Conservation (phyloP, 495 filamentous ascomycete species). For the Aspergillus olivimuriae region DNA sequence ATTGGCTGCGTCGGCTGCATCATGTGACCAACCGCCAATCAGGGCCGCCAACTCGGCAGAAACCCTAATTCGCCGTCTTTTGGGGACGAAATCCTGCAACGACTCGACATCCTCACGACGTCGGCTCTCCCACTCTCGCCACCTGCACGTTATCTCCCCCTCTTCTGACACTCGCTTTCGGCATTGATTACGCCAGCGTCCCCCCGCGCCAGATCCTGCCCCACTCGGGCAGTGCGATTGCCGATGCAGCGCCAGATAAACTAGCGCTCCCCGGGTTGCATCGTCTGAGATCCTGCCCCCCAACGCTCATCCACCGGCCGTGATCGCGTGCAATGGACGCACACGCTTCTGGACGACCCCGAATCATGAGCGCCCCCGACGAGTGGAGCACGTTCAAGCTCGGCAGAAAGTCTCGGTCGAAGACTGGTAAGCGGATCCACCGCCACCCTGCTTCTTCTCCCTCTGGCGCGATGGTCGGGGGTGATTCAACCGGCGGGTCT, state of each 20-base stretch:
- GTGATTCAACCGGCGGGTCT: neutral
- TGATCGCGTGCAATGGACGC: no score
- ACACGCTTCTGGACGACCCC: neutral
- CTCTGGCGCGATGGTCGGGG: neutral
- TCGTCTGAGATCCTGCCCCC: neutral
- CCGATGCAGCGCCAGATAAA: no score
- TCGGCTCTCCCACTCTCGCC: neutral
- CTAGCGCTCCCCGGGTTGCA: neutral
- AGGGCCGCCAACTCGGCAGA: slow-evolving; percentile 10
- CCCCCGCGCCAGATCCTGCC: no score
- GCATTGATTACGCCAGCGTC: neutral
- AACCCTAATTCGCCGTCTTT: no score
- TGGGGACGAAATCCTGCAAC: no score
- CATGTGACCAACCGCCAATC: slow-evolving; percentile 26
- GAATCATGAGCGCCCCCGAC: neutral
- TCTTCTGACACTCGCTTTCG: neutral
- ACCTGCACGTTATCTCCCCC: neutral
- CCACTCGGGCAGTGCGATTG: no score
- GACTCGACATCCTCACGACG: no score
- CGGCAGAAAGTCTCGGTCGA: slow-evolving; percentile 25
- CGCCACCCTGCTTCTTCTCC: neutral
- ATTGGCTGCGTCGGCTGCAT: slow-evolving; percentile 10
- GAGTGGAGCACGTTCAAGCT: slow-evolving; percentile 17
- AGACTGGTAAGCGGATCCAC: slow-evolving; percentile 26
- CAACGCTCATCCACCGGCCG: no score